Conservation (phyloP, 2,329 filamentous ascomycete genomes). For the Alternaria solani region DNA sequence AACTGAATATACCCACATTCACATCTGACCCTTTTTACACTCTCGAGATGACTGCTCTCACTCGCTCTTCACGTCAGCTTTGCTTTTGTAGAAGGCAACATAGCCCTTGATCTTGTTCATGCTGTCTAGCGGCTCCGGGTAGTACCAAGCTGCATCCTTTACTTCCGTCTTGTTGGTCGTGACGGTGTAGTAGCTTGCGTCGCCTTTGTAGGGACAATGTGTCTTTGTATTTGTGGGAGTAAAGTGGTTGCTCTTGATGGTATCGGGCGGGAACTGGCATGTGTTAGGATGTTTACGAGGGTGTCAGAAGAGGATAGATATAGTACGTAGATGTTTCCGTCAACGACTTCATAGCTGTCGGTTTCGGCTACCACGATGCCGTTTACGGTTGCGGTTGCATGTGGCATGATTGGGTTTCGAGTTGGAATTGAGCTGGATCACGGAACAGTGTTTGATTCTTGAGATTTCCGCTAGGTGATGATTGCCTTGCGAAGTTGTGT, state of each 20-base stretch:
- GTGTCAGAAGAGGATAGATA: background rate
- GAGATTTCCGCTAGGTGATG: background rate
- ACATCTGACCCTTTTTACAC: background rate
- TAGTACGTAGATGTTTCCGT: slow-evolving; percentile 65
- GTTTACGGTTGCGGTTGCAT: slow-evolving; percentile 59
- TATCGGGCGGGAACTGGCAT: slow-evolving; percentile 48
- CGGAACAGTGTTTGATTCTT: background rate
- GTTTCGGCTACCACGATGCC: slow-evolving; percentile 61
- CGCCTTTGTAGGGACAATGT: slow-evolving; percentile 65
- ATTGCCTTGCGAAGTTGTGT: background rate
- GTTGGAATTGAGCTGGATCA: no score
- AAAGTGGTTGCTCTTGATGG: slow-evolving; percentile 57
- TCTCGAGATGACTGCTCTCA: background rate
- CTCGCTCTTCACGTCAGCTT: slow-evolving; percentile 29
- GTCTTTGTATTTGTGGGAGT: slow-evolving; percentile 58
- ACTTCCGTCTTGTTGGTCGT: slow-evolving; percentile 58
- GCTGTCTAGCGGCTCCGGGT: slow-evolving; percentile 60
- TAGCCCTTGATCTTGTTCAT: slow-evolving; percentile 62
- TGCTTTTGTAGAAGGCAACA: slow-evolving; percentile 65
- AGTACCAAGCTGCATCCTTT: slow-evolving; percentile 67
- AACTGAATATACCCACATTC: slow-evolving; percentile 2
- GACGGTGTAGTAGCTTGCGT: slow-evolving; percentile 65
- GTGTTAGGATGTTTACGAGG: slow-evolving; percentile 3
- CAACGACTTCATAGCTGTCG: slow-evolving; percentile 62
- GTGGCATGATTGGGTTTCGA: slow-evolving; percentile 29